Evolutionary conservation across 257 asterid genomes (phyloP).

Genomic region (Solanum paucissectum): DNA sequence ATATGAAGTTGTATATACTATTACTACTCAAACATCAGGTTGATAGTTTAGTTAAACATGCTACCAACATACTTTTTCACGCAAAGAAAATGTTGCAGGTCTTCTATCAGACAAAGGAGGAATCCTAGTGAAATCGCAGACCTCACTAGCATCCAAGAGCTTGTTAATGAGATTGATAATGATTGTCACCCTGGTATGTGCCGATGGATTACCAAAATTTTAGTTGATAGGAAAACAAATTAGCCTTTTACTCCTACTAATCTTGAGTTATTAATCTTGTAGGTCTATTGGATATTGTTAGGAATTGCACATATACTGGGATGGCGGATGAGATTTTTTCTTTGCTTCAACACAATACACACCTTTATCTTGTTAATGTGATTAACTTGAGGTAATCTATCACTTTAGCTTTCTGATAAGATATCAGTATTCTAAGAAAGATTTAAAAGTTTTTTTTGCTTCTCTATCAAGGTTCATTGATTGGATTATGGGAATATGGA

Average conservation of each 20-base stretch:
- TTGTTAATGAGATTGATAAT: constrained; percentile 56
- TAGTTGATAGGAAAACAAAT: background rate
- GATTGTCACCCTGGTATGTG: constrained; percentile 62
- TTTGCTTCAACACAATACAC: constrained; percentile 75
- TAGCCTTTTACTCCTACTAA: background rate
- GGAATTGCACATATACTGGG: constrained; percentile 80
- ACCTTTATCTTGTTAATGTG: constrained; percentile 86
- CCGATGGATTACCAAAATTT: background rate
- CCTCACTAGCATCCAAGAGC: constrained; percentile 86
- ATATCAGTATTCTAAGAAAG: background rate
- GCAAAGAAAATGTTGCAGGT: constrained; percentile 25
- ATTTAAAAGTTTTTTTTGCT: background rate
- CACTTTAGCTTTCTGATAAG: background rate
- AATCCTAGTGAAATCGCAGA: constrained; percentile 87
- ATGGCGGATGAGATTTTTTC: constrained; percentile 92
- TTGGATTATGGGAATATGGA: background rate
- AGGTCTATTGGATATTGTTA: constrained; percentile 80
- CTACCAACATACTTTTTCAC: background rate
- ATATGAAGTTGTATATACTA: background rate
- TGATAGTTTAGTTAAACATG: background rate
- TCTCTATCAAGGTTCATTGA: background rate
- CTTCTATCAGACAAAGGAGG: constrained; percentile 80
- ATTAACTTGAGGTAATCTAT: constrained; percentile 65
- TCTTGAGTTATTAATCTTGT: constrained; percentile 5
- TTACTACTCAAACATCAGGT: background rate